Conservation (phyloP, 148 eudicot genomes). For the Fallopia convolvulus region DNA sequence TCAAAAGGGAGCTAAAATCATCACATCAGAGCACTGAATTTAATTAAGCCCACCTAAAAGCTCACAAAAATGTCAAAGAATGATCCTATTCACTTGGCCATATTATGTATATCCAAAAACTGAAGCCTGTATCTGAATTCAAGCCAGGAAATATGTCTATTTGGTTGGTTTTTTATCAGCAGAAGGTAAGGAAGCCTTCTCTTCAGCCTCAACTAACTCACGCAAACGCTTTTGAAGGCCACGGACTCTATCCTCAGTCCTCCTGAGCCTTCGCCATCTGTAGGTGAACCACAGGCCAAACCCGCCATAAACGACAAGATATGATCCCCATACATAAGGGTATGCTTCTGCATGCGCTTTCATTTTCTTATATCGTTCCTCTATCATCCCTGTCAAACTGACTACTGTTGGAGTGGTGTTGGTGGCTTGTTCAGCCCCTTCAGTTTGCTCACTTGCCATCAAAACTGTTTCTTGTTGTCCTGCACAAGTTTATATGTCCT, state of each 20-base stretch:
- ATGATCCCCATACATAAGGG: conserved; percentile 84
- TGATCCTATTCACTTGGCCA: background rate
- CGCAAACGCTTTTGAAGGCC: conserved; percentile 65
- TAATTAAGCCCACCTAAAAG: background rate
- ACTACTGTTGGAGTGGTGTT: no score
- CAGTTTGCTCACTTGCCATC: conserved; percentile 30
- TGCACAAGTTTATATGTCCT: no score
- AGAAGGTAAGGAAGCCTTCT: conserved; percentile 21
- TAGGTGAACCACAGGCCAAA: conserved; percentile 71
- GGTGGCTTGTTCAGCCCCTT: conserved; percentile 26
- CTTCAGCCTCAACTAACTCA: conserved; percentile 49
- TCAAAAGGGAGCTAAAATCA: background rate
- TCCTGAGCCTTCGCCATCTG: conserved; percentile 70
- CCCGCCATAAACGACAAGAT: conserved; percentile 65
- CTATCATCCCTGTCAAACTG: conserved; percentile 21
- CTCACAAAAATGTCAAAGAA: background rate
- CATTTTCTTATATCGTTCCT: conserved; percentile 40
- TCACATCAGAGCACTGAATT: background rate
- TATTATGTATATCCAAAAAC: background rate
- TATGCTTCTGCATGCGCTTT: conserved; percentile 66
- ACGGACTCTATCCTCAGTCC: conserved; percentile 70
- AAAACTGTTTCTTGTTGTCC: no score
- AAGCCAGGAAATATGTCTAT: conserved; percentile 11
- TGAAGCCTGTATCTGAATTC: background rate
- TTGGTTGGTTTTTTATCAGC: conserved; percentile 24